Base-by-base conservation (phyloP, 2,329 filamentous ascomycete genomes). In the Allantophomopsis lycopodina region DNA sequence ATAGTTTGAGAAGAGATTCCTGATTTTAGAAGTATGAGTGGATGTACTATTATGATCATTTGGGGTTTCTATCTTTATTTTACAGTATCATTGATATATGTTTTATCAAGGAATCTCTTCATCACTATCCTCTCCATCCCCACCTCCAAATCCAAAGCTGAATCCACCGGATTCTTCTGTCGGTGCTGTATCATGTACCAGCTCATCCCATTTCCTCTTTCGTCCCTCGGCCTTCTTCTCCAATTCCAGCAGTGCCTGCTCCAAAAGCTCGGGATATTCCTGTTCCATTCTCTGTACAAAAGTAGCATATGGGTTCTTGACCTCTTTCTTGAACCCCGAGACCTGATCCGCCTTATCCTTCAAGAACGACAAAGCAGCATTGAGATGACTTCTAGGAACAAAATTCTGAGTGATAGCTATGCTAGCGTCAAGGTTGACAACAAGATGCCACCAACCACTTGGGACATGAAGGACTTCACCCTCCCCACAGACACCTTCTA, bases 381-480 rank as follows among this genome's bases (percentile, higher is more conserved):
- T 65, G 2, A 95, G 61, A 51, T 89, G 81, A 44, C 65, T 64
- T 32, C 62, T 60, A 0, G 91, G 88, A 11, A 96, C 84, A 55
- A 96, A 95, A 56, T 96, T 96, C 57, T 96, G 89, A 7, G 89
- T 96, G 47, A 96, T 70, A 4, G 89, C 91, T 46, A 96, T 83
- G 34, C 83, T 82, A 11, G 75, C 70, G 49, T 87, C 82, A 2
- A 94, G 64, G 54, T 96, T 96, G 35, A 96, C 79, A 8, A 96
- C 91, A 23, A 96, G 65, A 65, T 96, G 89, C 79, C 91, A 96
- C 89, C 89, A 96, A 5, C 89, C 88, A 38, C 81, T 87, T 0
- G 91, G 89, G 5, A 96, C 89, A 55, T 95, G 85, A 37, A 96
- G 61, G 13, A 96, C 79, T 58, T 96, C 91, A 2, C 89, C 89